Evolutionary conservation across 768 basidiomycete species (phyloP).

Genomic region (Pulveroboletus sp.): DNA sequence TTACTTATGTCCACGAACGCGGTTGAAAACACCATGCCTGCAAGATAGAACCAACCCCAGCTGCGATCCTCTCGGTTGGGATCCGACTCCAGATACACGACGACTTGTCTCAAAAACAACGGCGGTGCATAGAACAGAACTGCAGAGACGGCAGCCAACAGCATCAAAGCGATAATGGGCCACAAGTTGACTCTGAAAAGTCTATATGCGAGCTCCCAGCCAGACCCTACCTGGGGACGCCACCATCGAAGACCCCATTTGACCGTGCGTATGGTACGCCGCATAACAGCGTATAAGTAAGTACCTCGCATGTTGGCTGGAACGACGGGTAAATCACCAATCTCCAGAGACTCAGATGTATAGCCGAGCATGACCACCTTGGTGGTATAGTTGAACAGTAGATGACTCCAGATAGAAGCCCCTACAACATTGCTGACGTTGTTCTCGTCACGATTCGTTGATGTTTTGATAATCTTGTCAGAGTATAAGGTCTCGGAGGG

Average conservation of each 20-base stretch:
- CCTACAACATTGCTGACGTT: conserved; percentile 69
- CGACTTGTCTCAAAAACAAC: conserved; percentile 56
- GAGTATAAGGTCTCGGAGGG: conserved; percentile 73
- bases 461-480: conserved; percentile 55
- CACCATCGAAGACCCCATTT: conserved; percentile 52
- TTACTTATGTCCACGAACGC: conserved; percentile 41
- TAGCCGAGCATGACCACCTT: conserved; percentile 85
- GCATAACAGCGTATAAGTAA: conserved; percentile 63
- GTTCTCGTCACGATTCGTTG: conserved; percentile 59
- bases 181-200: conserved; percentile 54
- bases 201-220: conserved; percentile 60
- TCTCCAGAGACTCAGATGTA: conserved; percentile 67
- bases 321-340: conserved; percentile 84
- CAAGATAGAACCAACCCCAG: conserved; percentile 75
- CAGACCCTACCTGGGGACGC: conserved; percentile 57
- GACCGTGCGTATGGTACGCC: conserved; percentile 46
- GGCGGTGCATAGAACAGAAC: conserved; percentile 62
- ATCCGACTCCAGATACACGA: conserved; percentile 64
- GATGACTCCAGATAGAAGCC: conserved; percentile 38
- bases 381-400: conserved; percentile 88
- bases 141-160: conserved; percentile 55
- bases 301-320: conserved; percentile 68
- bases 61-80: conserved; percentile 47
- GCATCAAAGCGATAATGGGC: conserved; percentile 39
- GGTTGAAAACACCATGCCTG: conserved; percentile 46